Conservation (phyloP, 2,329 filamentous ascomycete species). For the Exophiala lecanii-corni region DNA sequence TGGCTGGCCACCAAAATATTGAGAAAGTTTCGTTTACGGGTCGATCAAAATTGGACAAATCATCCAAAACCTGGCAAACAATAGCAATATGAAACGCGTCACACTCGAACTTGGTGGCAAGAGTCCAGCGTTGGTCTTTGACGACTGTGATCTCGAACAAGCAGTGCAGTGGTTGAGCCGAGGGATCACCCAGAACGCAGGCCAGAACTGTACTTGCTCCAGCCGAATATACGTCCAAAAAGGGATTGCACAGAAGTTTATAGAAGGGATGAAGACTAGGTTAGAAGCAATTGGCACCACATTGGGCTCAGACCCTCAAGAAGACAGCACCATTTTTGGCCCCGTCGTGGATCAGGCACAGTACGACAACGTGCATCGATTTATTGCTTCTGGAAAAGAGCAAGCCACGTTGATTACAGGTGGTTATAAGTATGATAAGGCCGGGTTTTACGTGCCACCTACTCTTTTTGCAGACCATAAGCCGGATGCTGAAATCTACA, state of each 20-base stretch:
- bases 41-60: not conserved
- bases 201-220: not conserved
- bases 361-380: not conserved
- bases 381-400: not conserved
- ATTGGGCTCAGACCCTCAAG: not conserved
- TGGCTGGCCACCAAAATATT: not conserved
- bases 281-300: not conserved
- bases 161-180: not conserved
- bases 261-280: not conserved
- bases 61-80: constrained; percentile 27
- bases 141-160: constrained; percentile 57
- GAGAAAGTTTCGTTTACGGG: not conserved
- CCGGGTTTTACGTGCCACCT: not conserved
- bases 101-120: constrained; percentile 63
- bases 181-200: not conserved
- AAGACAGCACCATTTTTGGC: not conserved
- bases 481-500: constrained; percentile 47
- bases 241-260: not conserved
- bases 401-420: not conserved
- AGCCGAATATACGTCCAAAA: not conserved
- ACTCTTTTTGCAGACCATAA: not conserved
- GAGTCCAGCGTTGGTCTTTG: constrained; percentile 59
- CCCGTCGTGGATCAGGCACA: not conserved
- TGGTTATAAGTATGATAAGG: not conserved
- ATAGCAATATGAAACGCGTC: constrained; percentile 51